Percentiles rank a stretch among this genome's conserved stretches.
These are phyloP conservation scores for Rhizophagus prolifer DNA, from an alignment of 192 early-diverging fungal genomes.

Conservation along the genomic window DNA sequence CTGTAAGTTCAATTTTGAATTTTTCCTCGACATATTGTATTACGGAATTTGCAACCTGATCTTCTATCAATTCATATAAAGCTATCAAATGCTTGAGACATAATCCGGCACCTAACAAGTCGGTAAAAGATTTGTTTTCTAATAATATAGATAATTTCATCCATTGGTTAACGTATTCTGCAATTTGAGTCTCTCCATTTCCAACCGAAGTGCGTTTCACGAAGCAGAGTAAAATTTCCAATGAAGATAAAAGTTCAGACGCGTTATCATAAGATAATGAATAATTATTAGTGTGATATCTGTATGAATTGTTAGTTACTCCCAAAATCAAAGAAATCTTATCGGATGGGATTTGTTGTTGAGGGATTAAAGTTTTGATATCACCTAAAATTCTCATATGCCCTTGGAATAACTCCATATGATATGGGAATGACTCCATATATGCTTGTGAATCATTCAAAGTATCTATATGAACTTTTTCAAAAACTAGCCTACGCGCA, in stretches of 20 bases:
- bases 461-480: conserved; percentile 26
- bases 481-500: conserved; percentile 10
- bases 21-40: conserved; percentile 3
- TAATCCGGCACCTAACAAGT: not conserved
- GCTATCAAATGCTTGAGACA: conserved; percentile 28
- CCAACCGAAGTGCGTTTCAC: conserved; percentile 14
- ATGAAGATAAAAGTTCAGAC: too few relatives aligned
- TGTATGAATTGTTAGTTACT: not conserved
- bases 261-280: conserved; percentile 12
- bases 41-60: conserved; percentile 17
- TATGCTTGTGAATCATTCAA: not conserved
- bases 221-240: conserved; percentile 33
- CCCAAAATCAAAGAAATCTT: not conserved
- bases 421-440: conserved; percentile 22
- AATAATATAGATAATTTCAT: conserved; percentile 12
- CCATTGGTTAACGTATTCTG: conserved; percentile 23
- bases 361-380: conserved; percentile 18
- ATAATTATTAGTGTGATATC: not conserved
- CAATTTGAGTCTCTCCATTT: conserved; percentile 12
- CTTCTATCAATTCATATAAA: conserved; percentile 30
- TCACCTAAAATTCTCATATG: conserved; percentile 19
- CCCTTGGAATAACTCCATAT: conserved; percentile 26
- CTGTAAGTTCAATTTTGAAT: too few relatives aligned
- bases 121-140: not conserved
- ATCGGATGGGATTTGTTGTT: conserved; percentile 10